A percentile compares a stretch with the other conserved stretches of the same genome.
Conservation (phyloP, 768 basidiomycete species). For the Phanerochaete carnosa region DNA sequence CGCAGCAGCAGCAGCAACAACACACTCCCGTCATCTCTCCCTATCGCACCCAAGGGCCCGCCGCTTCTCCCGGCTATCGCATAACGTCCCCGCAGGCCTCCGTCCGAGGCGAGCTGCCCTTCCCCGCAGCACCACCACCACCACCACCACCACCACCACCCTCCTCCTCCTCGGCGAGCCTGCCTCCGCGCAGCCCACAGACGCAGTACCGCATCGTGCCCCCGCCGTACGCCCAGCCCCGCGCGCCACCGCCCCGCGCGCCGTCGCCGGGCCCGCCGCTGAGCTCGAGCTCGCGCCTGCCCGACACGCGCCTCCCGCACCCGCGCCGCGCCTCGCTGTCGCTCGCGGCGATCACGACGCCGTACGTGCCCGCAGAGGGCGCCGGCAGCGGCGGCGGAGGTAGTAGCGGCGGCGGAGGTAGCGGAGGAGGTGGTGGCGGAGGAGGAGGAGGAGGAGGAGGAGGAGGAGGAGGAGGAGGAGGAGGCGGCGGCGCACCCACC, state of each 20-base stretch:
- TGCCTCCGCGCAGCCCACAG: background rate
- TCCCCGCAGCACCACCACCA: too few relatives aligned
- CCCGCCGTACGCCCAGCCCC: background rate
- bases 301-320: slow-evolving; percentile 30
- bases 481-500: too few relatives aligned
- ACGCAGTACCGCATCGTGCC: background rate
- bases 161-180: background rate
- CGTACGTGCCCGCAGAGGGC: slow-evolving; percentile 25
- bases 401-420: too few relatives aligned
- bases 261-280: slow-evolving; percentile 21
- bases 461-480: too few relatives aligned
- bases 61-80: slow-evolving; percentile 6
- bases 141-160: too few relatives aligned
- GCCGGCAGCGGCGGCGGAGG: slow-evolving; percentile 19
- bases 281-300: slow-evolving; percentile 25
- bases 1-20: too few relatives aligned
- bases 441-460: too few relatives aligned
- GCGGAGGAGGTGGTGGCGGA: too few relatives aligned
- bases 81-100: slow-evolving; percentile 16
- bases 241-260: slow-evolving; percentile 13
- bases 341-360: slow-evolving; percentile 40
- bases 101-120: slow-evolving; percentile 16
- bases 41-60: slow-evolving; percentile 15
- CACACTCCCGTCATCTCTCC: slow-evolving; percentile 21
- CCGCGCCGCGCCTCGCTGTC: slow-evolving; percentile 37